Percentiles rank a stretch among this genome's conserved stretches.
Evolutionary conservation across 139 green algal species (phyloP).

Genomic region (Pycnococcus provasolii): DNA sequence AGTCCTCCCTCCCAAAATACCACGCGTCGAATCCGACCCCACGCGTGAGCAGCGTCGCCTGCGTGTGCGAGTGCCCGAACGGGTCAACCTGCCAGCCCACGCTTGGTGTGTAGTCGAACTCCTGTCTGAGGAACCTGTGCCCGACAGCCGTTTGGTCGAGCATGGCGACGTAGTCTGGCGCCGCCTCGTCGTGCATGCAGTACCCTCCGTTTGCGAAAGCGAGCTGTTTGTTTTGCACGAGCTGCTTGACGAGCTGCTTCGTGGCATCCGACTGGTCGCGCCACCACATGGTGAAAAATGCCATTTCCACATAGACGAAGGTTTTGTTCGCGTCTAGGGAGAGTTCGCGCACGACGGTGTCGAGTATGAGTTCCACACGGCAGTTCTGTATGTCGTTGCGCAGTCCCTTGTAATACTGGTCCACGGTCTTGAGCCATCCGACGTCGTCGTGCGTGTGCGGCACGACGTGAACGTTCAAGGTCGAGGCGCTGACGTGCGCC

Average conservation of each 20-base stretch:
- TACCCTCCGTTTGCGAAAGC: slow-evolving; percentile 62
- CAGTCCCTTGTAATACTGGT: slow-evolving; percentile 71
- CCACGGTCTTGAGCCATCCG: slow-evolving; percentile 82
- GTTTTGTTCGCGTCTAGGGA: slow-evolving; percentile 37
- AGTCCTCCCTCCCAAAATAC: slow-evolving; percentile 76
- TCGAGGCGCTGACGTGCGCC: too few relatives aligned
- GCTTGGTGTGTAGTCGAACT: slow-evolving; percentile 32
- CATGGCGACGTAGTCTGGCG: slow-evolving; percentile 66
- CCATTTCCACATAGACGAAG: slow-evolving; percentile 25
- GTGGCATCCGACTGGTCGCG: slow-evolving; percentile 39
- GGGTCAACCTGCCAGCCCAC: slow-evolving; percentile 84
- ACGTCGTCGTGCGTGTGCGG: slow-evolving; percentile 75
- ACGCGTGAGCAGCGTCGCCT: slow-evolving; percentile 58
- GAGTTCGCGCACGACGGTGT: slow-evolving; percentile 56
- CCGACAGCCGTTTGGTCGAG: slow-evolving; percentile 77
- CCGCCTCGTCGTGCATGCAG: slow-evolving; percentile 87
- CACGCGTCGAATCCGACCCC: slow-evolving; percentile 59
- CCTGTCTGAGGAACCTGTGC: slow-evolving; percentile 41
- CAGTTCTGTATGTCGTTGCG: slow-evolving; percentile 62
- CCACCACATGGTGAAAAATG: slow-evolving; percentile 81
- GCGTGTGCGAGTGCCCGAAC: slow-evolving; percentile 76
- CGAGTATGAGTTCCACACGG: slow-evolving; percentile 54
- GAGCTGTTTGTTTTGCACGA: slow-evolving; percentile 49
- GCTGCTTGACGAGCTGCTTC: slow-evolving; percentile 36
- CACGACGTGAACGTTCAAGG: slow-evolving; percentile 70